Evolutionary conservation across 371 early-diverging fungal genomes (phyloP).

Genomic region (Rhizopus delemar): DNA sequence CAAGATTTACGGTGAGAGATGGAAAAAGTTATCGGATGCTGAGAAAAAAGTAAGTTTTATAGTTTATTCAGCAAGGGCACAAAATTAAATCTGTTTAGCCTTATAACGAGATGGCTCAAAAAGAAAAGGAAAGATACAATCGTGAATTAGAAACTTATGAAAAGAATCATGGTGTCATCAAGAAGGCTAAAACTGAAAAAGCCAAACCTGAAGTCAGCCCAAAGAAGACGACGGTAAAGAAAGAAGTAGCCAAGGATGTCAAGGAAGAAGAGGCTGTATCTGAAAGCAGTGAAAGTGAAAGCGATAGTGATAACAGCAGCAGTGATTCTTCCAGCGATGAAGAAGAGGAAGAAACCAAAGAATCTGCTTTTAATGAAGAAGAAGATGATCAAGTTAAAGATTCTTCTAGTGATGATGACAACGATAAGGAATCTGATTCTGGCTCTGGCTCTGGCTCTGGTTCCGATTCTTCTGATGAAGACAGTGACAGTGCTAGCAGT

Average conservation of each 20-base stretch:
- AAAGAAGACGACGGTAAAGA: neutral
- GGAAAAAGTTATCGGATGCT: conserved; percentile 16
- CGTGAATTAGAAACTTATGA: conserved; percentile 9
- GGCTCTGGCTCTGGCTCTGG: neutral
- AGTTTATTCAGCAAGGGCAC: neutral
- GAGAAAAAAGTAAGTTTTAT: conserved; percentile 13
- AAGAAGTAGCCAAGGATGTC: neutral
- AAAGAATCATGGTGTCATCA: neutral
- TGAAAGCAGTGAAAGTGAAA: neutral
- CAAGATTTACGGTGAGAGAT: conserved; percentile 19
- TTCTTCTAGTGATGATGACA: too few relatives aligned
- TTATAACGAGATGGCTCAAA: conserved; percentile 11
- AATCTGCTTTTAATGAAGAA: too few relatives aligned
- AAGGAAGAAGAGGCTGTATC: neutral
- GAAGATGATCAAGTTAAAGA: too few relatives aligned
- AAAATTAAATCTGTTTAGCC: conserved; percentile 8
- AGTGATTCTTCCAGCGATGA: neutral
- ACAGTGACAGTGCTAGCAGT: neutral
- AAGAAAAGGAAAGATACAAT: conserved; percentile 14
- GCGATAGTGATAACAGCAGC: neutral
- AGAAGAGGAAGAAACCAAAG: too few relatives aligned
- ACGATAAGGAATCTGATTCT: too few relatives aligned
- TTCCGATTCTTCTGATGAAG: neutral
- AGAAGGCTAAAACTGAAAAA: neutral
- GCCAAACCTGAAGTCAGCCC: neutral